Evolutionary conservation across 2,329 filamentous ascomycete genomes (phyloP).

Genomic region (Fusarium anguioides): DNA sequence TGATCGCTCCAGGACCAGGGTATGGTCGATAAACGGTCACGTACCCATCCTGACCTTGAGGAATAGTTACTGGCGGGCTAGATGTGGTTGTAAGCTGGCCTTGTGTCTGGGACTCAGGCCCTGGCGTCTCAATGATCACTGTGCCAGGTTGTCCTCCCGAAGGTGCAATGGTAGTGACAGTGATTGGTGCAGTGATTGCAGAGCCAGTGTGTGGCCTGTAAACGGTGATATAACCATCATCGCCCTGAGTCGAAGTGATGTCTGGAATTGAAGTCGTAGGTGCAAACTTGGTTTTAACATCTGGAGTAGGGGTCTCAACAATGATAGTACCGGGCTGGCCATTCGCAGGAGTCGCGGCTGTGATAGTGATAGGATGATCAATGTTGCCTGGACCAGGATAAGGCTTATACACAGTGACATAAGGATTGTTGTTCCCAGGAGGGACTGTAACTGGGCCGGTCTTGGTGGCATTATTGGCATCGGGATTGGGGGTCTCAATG

Average conservation of each 20-base stretch:
- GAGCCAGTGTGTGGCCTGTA: constrained; percentile 25
- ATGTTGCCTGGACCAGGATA: constrained; percentile 34
- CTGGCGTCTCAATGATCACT: constrained; percentile 33
- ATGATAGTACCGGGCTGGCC: constrained; percentile 30
- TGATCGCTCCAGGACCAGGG: constrained; percentile 24
- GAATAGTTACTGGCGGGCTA: constrained; percentile 19
- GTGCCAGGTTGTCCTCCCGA: constrained; percentile 32
- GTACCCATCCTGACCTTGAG: constrained; percentile 30
- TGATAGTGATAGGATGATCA: constrained; percentile 30
- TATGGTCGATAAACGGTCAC: constrained; percentile 28
- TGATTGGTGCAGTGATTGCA: constrained; percentile 28
- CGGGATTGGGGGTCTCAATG: constrained; percentile 28
- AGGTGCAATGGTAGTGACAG: constrained; percentile 35
- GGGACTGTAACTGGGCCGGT: constrained; percentile 22
- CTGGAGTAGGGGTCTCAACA: constrained; percentile 29
- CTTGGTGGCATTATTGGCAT: constrained; percentile 24
- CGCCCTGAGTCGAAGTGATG: constrained; percentile 5
- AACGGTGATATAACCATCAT: constrained; percentile 24
- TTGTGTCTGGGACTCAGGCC: background rate
- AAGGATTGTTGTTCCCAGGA: constrained; percentile 16
- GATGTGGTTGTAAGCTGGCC: background rate
- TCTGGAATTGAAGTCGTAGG: background rate
- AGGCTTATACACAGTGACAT: constrained; percentile 30
- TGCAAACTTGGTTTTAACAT: constrained; percentile 27
- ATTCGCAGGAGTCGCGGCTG: constrained; percentile 15